phyloP scores from a whole-genome alignment of 495 filamentous ascomycete genomes.

The Podospora pseudoanserina region DNA sequence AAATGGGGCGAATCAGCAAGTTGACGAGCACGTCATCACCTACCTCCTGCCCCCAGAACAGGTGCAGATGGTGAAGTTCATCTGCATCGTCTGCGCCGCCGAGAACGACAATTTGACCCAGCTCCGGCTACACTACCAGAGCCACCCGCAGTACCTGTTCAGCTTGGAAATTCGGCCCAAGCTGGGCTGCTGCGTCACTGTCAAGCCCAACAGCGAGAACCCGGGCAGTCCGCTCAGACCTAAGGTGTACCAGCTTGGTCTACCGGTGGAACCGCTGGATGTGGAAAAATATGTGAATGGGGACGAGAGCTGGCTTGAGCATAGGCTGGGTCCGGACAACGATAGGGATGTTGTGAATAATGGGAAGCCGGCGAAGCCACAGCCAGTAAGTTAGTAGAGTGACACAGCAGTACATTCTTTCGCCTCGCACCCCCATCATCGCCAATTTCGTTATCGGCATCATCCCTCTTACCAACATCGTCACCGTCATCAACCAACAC shows the following conservation, averaged over 20 bases:
- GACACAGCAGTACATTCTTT: no score
- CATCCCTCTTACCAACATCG: background rate
- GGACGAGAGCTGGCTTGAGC: constrained; percentile 41
- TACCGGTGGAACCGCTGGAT: constrained; percentile 36
- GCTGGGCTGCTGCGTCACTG: constrained; percentile 21
- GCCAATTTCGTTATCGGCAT: no score
- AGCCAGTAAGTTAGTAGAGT: constrained; percentile 1
- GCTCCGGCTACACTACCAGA: constrained; percentile 43
- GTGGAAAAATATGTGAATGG: constrained; percentile 40
- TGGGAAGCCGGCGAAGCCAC: constrained; percentile 1
- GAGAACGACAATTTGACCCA: constrained; percentile 40
- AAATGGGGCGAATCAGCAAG: constrained; percentile 15
- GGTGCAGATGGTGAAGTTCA: constrained; percentile 38
- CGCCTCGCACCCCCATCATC: background rate
- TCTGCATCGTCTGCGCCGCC: constrained; percentile 46
- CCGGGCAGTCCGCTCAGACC: constrained; percentile 20
- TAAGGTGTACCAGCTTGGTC: constrained; percentile 37
- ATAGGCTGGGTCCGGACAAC: constrained; percentile 39
- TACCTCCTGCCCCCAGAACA: constrained; percentile 45
- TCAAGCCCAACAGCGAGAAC: constrained; percentile 19
- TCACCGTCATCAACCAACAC: background rate
- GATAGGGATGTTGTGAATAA: constrained; percentile 23
- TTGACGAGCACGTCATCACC: constrained; percentile 37
- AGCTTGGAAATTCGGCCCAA: constrained; percentile 33
- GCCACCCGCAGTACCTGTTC: constrained; percentile 46